Evolutionary conservation across 345 rosid species (phyloP).

Genomic region (Cardamine occulta): DNA sequence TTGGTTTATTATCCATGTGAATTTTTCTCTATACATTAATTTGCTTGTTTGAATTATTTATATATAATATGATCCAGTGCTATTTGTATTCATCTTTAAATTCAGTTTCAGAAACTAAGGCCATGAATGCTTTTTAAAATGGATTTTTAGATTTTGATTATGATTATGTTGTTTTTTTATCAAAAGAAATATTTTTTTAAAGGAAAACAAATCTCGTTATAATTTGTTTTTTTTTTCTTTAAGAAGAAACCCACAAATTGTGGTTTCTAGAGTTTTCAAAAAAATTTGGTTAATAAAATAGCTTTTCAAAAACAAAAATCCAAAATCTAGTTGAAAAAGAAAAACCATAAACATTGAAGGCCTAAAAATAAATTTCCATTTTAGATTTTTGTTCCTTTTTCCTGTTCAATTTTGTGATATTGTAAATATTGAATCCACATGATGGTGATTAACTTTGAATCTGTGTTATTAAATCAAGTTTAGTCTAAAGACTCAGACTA

Average conservation of each 20-base stretch:
- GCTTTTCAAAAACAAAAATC: not conserved
- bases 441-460: conserved; percentile 1
- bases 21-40: conserved; percentile 4
- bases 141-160: not conserved
- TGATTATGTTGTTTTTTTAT: too few relatives aligned
- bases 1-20: conserved; percentile 38
- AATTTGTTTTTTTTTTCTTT: too few relatives aligned
- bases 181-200: too few relatives aligned
- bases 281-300: too few relatives aligned
- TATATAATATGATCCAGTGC: not conserved
- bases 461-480: not conserved
- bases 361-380: not conserved
- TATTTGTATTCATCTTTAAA: not conserved
- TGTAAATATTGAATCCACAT: not conserved
- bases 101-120: not conserved
- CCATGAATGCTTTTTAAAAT: not conserved
- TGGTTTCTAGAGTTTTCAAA: not conserved
- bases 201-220: too few relatives aligned
- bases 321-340: too few relatives aligned
- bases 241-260: not conserved
- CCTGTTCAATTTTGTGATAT: not conserved
- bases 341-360: too few relatives aligned
- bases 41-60: conserved; percentile 28
- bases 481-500: not conserved
- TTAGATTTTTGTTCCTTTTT: not conserved